A percentile compares a stretch with the other conserved stretches of the same genome.
Conservation (phyloP, 306 rosid genomes). For the Trichosanthes cucumerina region DNA sequence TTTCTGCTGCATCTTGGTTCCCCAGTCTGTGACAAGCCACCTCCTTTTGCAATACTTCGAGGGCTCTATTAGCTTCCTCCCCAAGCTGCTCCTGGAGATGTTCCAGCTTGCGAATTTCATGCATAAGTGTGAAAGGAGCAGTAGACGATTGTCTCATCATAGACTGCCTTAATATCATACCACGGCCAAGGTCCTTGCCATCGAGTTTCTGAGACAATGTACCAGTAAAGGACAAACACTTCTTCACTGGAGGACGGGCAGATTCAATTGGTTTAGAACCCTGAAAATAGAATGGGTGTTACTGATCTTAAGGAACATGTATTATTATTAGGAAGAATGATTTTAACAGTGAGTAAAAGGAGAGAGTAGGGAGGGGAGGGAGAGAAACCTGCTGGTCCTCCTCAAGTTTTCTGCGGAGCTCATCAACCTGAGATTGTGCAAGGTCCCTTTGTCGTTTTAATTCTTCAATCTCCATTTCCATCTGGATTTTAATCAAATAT, state of each 20-base stretch:
- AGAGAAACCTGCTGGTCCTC: conserved; percentile 64
- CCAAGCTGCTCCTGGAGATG: conserved; percentile 98
- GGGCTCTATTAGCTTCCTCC: conserved; percentile 93
- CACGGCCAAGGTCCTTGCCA: conserved; percentile 34
- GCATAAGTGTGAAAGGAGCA: conserved; percentile 96
- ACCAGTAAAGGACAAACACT: conserved; percentile 81
- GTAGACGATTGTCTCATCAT: conserved; percentile 90
- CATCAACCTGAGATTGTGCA: conserved; percentile 80
- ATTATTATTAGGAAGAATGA: not conserved
- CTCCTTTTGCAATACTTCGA: conserved; percentile 92
- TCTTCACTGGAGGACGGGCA: conserved; percentile 56
- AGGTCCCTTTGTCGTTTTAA: conserved; percentile 77
- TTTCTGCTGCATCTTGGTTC: conserved; percentile 98
- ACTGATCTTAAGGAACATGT: not conserved
- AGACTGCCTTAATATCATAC: conserved; percentile 62
- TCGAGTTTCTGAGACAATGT: conserved; percentile 37
- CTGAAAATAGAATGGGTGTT: conserved; percentile 25
- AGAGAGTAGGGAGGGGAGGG: conserved; percentile 1
- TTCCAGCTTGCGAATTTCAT: conserved; percentile 98
- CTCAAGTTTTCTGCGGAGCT: conserved; percentile 63
- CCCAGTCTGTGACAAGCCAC: conserved; percentile 98
- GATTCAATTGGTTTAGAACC: conserved; percentile 44
- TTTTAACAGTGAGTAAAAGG: not conserved
- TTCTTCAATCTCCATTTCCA: conserved; percentile 98
- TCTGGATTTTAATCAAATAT: conserved; percentile 33